Evolutionary conservation across 345 rosid species (phyloP), one percentile per base, ranked within the genome.

Genomic region (Eucalyptus regnans): DNA sequence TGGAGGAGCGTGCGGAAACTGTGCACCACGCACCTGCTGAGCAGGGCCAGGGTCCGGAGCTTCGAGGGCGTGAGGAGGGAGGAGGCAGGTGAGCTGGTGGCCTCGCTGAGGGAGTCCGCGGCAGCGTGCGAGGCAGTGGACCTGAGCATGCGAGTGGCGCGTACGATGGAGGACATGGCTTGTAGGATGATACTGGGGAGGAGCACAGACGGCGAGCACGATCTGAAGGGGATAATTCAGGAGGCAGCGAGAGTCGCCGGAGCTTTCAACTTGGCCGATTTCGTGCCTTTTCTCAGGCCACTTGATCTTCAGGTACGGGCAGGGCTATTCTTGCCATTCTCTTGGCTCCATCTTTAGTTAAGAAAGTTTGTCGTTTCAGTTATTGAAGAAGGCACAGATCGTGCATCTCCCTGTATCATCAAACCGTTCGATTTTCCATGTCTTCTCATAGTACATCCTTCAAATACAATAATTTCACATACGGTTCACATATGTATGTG

Each of bases 1-100:
- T 92, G 94, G 94, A 81, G 91, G 7, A 86, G 68, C n/a, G 87
- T 90, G 22, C 76, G 87, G 90, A 91, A 89, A 51, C 11, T 90
- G 87, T 91, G 92, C 48, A 90, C 86, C 4, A 29, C 83, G 49
- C 87, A 90, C n/a, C 89, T 90, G 50, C 88, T 91, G 4, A 87
- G 52, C 33, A 22, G 87, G 27, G 86, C 89, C 49, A 91, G 89
- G 46, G 50, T 91, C 27, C 89, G 90, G 54, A 85, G 50, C 11
- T 91, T 91, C 12, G 88, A 50, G 3, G 84, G 87, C 3, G 5
- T 58, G 50, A 90, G 92, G 81, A 88, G 54, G 60, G 88, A 56
- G 37, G 76, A n/a, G 18, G 37, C 86, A 79, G 44, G 81, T 18
- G 85, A 44, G 44, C 52, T 84, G 58, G n/a, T 25, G 90, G 87